Base-by-base conservation (phyloP, 129 eudicot species). In the Calendula officinalis region DNA sequence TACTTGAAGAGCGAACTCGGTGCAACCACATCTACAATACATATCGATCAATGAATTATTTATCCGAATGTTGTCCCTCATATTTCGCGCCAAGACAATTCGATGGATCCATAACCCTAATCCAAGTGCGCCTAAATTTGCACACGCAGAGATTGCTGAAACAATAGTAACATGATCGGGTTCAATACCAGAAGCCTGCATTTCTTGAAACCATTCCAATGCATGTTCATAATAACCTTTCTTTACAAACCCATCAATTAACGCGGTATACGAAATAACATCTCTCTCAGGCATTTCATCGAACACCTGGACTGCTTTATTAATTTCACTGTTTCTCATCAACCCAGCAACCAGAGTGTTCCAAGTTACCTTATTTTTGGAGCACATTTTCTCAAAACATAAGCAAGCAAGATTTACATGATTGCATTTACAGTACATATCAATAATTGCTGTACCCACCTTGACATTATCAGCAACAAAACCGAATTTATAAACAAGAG, bases 211-310 rank as follows among this genome's bases (percentile, higher is more conserved):
- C 81, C 85, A 85, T 46, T 66, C 78, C 68, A 89, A 58, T 6
- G 85, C 94, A 11, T 72, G 77, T 71, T 80, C 96, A 45, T 71
- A 81, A 4, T 44, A 66, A 17, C 80, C 89, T 11, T 70, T 66
- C 60, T 59, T 67, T 7, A 92, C 95, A 66, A 79, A 86, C 73
- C 91, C 91, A n/a, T 82, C 82, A 63, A 86, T 86, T 79, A 90
- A 70, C 33, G 75, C 46, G 1, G 84, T 88, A 87, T 87, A 88
- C 43, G 86, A 70, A 62, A 88, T 71, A 59, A 59, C 41, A 67
- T 69, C 74, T 72, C 71, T 75, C 0, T 77, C 85, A 34, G 92
- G 87, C 81, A 88, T 85, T 71, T 80, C 85, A 73, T 80, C 94
- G 15, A 88, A 88, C 87, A 85, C 34, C 30, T 82, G 54, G 60